These are phyloP conservation scores for Tricladium varicosporioides DNA, from an alignment of 2,329 filamentous ascomycete species.

Conservation along the genomic window DNA sequence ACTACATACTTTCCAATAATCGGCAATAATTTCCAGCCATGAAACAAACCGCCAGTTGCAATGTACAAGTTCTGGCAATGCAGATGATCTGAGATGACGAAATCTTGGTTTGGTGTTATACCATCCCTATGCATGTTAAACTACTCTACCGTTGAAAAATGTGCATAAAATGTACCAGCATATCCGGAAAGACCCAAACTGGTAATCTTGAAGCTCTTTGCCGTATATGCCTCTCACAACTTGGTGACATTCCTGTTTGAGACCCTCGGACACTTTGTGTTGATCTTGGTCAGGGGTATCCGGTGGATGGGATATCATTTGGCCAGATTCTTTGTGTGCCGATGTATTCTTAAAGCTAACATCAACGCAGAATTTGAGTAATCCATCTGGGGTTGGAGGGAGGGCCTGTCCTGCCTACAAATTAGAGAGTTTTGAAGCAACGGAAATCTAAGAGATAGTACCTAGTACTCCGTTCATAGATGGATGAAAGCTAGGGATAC, in stretches of 20 bases:
- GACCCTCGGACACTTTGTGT: slow-evolving; percentile 38
- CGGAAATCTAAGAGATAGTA: slow-evolving; percentile 18
- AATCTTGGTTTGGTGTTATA: slow-evolving; percentile 60
- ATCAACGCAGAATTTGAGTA: slow-evolving; percentile 62
- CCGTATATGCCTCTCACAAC: slow-evolving; percentile 44
- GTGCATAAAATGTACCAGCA: slow-evolving; percentile 41
- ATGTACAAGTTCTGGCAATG: slow-evolving; percentile 55
- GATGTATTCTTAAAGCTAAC: slow-evolving; percentile 56
- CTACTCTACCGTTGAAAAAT: not conserved
- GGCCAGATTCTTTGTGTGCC: slow-evolving; percentile 44
- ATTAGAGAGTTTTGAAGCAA: not conserved
- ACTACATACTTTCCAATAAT: slow-evolving; percentile 59
- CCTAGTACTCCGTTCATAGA: slow-evolving; percentile 41
- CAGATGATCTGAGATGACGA: slow-evolving; percentile 56
- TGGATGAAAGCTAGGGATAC: slow-evolving; percentile 54
- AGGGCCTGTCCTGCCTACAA: slow-evolving; percentile 32
- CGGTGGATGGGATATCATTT: slow-evolving; percentile 50
- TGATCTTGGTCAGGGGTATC: slow-evolving; percentile 40
- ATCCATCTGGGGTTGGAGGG: slow-evolving; percentile 45
- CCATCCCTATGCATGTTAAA: slow-evolving; percentile 49
- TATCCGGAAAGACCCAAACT: slow-evolving; percentile 44
- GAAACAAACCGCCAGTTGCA: slow-evolving; percentile 61
- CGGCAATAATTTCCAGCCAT: slow-evolving; percentile 64
- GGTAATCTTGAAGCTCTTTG: slow-evolving; percentile 37
- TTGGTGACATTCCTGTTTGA: slow-evolving; percentile 42